Base-by-base conservation (phyloP, 306 rosid genomes). In the Fragaria ananassa region DNA sequence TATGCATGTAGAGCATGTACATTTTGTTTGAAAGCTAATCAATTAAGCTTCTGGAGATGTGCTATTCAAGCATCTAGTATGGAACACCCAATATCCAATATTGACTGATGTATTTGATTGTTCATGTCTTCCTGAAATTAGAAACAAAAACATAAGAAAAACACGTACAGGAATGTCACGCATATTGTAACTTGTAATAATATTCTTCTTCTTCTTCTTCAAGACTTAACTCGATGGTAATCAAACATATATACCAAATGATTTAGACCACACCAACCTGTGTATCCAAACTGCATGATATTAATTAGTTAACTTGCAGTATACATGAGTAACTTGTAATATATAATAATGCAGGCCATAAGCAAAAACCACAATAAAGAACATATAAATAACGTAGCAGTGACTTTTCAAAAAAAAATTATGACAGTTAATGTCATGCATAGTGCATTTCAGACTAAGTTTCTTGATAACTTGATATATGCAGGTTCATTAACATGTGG, bases 201-300 rank as follows among this genome's bases (percentile, higher is more conserved):
- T 31, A 31, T 31, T 44, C 13, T 44, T 44, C 3, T 9, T 18
- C 12, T 23, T 19, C 25, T 56, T 21, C 29, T 56, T n/a, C 61
- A 19, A 21, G 31, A 56, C 25, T 56, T 56, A 11, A 31, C 35
- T 23, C 23, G 23, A 23, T 71, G 83, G 35, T 3, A 77, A 47
- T 68, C 72, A 66, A 68, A 75, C 88, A 86, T 72, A 74, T 50
- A 79, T 81, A 79, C 86, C 80, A 81, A 88, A 88, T 90, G 91
- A 81, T 83, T 79, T 54, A 73, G 57, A 56, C 3, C 74, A 79
- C 79, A 84, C 90, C 91, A 84, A 13, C 49, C 25, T 61, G 73
- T 14, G 6, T 3, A 81, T 64, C 83, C 81, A 65, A 72, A 65
- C 44, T 75, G 74, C 84, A 87, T 90, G 93, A 86, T 64, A 62